Base-by-base conservation (phyloP, 306 rosid genomes). In the Gastrolobium bilobum region DNA sequence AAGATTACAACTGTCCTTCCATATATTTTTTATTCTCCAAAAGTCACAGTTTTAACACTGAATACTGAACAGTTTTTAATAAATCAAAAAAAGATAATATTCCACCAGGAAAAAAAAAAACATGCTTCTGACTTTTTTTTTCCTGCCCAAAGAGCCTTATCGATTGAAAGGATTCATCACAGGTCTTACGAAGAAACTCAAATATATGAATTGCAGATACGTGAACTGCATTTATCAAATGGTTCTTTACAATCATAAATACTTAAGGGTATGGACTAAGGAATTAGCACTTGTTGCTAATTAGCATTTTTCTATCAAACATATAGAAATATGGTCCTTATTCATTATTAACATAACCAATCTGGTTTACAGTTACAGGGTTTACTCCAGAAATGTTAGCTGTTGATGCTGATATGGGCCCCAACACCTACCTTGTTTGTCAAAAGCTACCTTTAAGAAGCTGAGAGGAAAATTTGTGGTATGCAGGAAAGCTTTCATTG, bases 401-500 rank as follows among this genome's bases (percentile, higher is more conserved):
- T 44, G 29, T 30, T 76, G 20, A 69, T 75, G 43, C 29, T 58
- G 10, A 31, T 51, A 64, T 14, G 43, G 15, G 73, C 35, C 14
- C 47, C 68, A 31, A 31, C 9, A 54, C 33, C 68, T 52, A 75
- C 53, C 40, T 53, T 59, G 38, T 51, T 84, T 70, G 78, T 58
- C 68, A 60, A 68, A 71, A 53, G 53, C 44, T 61, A 58, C 56
- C 59, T 76, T 70, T 40, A 43, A 72, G 61, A 40, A 52, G 30
- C 66, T 31, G 10, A 46, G 10, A 13, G 29, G 11, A 76, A 78
- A 51, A 64, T 7, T 13, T 47, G 39, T 9, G 30, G 37, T 51
- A 71, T 43, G 42, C 30, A 60, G 79, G 71, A 79, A 73, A 76
- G 33, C 31, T 73, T 68, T 75, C 47, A 70, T 81, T 56, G 3